Base-by-base conservation (phyloP, 192 early-diverging fungal genomes). In the Backusella circina region DNA sequence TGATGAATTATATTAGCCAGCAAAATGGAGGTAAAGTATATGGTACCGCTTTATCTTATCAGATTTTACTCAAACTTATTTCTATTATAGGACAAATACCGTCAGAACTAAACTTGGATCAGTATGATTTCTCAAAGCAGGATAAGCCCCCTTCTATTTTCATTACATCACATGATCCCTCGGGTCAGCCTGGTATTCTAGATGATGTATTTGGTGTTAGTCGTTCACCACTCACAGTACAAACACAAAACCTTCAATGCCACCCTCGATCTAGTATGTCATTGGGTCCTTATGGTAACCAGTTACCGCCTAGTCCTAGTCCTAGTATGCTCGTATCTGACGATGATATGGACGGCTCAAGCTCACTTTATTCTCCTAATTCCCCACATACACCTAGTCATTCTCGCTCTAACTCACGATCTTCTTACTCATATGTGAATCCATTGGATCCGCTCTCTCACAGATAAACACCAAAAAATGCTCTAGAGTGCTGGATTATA, bases 1-100 rank as follows among this genome's bases (percentile, higher is more conserved):
- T 95, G 84, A 82, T 93, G 74, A 84, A 90, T 10, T 85, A 88
- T 75, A 84, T 93, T 67, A 76, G 78, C 23, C 77, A 73, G 70
- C 77, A 80, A 41, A 74, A 80, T 21, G 80, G 78, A 18, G 83
- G 81, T 79, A 73, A 23, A 36, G 12, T 31, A 28, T 51, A 3
- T 44, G 10, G 3, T 16, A 0, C 70, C 6, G 13, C 39, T 61
- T 31, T 39, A 18, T 44, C 44, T 70, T 32, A 33, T 33, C 16
- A 41, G 12, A 51, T 54, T 33, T 26, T 38, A 23, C 50, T 50
- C 26, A 75, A n/a, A 36, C 35, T 23, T 37, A 64, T 61, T 72
- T 33, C 47, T 57, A 47, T 57, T 47, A 44, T 50, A 75, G 74
- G 74, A 15, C 76, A 77, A 68, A 35, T 77, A 10, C 76, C 76